Percentiles rank a stretch among this genome's conserved stretches.
Evolutionary conservation across 306 rosid species (phyloP).

Genomic region (Castanospermum australe): DNA sequence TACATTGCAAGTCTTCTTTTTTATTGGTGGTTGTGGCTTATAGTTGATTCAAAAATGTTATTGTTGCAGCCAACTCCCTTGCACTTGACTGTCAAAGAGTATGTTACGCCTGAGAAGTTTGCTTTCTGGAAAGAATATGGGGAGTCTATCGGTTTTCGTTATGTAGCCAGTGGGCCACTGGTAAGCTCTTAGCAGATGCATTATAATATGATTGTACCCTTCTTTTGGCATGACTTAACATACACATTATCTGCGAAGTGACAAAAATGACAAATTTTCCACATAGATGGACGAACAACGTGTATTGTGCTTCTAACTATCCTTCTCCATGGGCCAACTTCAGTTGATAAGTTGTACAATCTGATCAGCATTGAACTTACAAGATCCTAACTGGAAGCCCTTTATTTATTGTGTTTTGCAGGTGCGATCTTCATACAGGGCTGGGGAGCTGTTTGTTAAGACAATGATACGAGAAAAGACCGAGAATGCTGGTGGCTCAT

Average conservation of each 20-base stretch:
- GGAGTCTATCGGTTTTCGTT: constrained; percentile 93
- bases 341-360: background rate
- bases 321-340: background rate
- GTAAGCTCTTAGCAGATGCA: constrained; percentile 45
- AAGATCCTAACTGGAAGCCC: background rate
- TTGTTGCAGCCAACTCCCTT: constrained; percentile 91
- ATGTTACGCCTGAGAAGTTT: constrained; percentile 84
- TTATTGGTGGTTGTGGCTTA: background rate
- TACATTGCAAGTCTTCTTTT: background rate
- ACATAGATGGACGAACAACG: background rate
- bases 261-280: background rate
- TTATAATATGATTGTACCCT: constrained; percentile 14
- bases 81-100: constrained; percentile 94
- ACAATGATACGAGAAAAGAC: constrained; percentile 74
- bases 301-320: background rate
- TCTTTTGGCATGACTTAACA: background rate
- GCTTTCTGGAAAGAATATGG: constrained; percentile 92
- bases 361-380: background rate
- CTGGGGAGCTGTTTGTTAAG: constrained; percentile 92
- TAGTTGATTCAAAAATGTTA: constrained; percentile 12
- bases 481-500: constrained; percentile 28
- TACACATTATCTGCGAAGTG: background rate
- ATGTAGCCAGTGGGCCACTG: constrained; percentile 95
- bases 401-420: constrained; percentile 28
- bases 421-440: constrained; percentile 96